Base-by-base conservation (phyloP, 495 filamentous ascomycete genomes). In the Podospora pseudoanserina region DNA sequence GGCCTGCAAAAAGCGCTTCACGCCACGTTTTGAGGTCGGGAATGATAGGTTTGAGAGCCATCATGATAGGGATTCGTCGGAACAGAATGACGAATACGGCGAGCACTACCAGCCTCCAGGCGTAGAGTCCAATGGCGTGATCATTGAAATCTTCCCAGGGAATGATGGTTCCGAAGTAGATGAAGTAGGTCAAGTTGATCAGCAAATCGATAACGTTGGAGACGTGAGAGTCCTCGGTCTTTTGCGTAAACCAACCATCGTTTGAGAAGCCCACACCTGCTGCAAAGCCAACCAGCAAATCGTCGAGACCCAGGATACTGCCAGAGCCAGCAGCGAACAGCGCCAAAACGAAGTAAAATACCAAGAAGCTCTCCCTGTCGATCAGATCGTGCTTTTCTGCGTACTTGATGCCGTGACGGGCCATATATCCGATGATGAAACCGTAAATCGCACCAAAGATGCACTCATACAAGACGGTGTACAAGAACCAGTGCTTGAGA, bases 171-270 rank as follows among this genome's bases (percentile, higher is more conserved):
- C 96, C 96, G 61, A 99, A 90, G 73, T 94, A 99, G 72, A 99
- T 94, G 74, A 99, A 98, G 76, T 97, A 98, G 5, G 94, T 89
- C 87, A 98, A 86, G 78, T 99, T 99, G 79, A 99, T 86, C 65
- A 99, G 80, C 71, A 99, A 79, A 83, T 99, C 96, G 76, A 99
- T 97, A 78, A 99, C 96, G 87, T 98, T 97, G 75, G 95, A 97
- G 26, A 99, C 96, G 75, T 97, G 94, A 1, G 96, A 92, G 73
- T 99, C 96, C 75, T 99, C 96, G 0, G 96, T 99, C 82, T 97
- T 97, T 75, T 97, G 91, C 13, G 90, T 92, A 75, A 98, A 99
- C 96, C 96, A 99, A 65, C 96, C 96, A 75, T 98, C 96, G 75
- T 99, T 98, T 71, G 92, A 96, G 82, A 99, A 99, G 27, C 95